Conservation (phyloP, 2,329 filamentous ascomycete genomes). For the Pseudopithomyces maydicus region DNA sequence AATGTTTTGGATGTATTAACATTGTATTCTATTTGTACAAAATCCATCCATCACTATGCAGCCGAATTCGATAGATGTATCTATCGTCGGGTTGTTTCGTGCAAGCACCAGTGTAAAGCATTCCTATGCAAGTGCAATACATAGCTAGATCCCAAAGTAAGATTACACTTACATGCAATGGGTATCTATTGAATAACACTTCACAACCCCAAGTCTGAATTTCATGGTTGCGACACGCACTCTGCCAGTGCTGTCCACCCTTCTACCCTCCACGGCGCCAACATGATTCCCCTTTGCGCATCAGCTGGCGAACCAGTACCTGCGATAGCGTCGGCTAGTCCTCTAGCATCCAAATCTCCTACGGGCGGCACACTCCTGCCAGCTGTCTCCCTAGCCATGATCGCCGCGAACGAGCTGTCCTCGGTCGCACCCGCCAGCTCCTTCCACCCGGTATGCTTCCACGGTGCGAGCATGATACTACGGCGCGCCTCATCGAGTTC, state of each 20-base stretch:
- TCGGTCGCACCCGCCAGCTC: conserved; percentile 66
- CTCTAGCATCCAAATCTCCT: conserved; percentile 69
- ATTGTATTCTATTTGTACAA: too few species aligned
- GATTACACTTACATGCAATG: neutral
- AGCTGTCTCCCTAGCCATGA: conserved; percentile 84
- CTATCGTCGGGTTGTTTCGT: too few species aligned
- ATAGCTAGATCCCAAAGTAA: too few species aligned
- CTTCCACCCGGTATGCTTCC: conserved; percentile 80
- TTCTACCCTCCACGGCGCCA: conserved; percentile 76
- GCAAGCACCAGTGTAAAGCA: too few species aligned
- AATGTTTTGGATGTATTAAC: too few species aligned
- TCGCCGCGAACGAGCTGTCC: conserved; percentile 59
- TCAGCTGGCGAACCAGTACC: conserved; percentile 73
- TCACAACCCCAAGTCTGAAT: neutral
- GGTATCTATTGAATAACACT: neutral
- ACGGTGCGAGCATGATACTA: conserved; percentile 80
- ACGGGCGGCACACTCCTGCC: conserved; percentile 73
- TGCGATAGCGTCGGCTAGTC: conserved; percentile 74
- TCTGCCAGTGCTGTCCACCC: conserved; percentile 67
- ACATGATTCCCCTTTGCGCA: conserved; percentile 75
- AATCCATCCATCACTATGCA: too few species aligned
- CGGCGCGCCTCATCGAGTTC: conserved; percentile 70
- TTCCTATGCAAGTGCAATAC: too few species aligned
- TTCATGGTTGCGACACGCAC: conserved; percentile 15
- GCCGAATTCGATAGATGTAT: too few species aligned